phyloP scores from a whole-genome alignment of 106 monocot genomes.

The Dioscorea zingiberensis region DNA sequence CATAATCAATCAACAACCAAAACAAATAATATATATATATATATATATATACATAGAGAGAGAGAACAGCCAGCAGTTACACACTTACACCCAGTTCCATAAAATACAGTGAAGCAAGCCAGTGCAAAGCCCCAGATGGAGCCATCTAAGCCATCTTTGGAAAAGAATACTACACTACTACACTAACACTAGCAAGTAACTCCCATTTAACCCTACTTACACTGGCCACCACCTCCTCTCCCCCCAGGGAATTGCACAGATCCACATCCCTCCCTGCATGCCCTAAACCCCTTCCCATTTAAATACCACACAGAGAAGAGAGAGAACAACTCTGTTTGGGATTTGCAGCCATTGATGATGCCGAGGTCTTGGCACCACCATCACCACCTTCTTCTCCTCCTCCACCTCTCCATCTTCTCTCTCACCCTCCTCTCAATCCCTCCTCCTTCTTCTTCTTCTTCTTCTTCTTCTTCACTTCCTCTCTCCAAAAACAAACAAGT shows the following conservation, averaged over 20 bases:
- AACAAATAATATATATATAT: no score
- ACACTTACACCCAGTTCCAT: not conserved
- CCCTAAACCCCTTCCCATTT: no score
- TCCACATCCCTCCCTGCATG: no score
- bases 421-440: not conserved
- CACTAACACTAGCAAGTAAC: not conserved
- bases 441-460: not conserved
- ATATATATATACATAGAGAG: no score
- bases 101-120: not conserved
- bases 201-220: not conserved
- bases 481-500: constrained; percentile 14
- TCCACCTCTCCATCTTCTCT: not conserved
- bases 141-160: not conserved
- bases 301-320: constrained; percentile 1
- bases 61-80: no score
- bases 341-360: constrained; percentile 40
- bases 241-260: constrained; percentile 7
- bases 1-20: no score
- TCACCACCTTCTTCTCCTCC: constrained; percentile 14
- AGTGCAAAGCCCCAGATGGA: not conserved
- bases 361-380: constrained; percentile 45
- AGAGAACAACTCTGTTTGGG: constrained; percentile 12
- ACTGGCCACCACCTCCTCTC: not conserved
- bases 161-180: no score
- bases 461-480: not conserved